Evolutionary conservation across 768 basidiomycete species (phyloP).

Genomic region (Suillus fuscotomentosus): DNA sequence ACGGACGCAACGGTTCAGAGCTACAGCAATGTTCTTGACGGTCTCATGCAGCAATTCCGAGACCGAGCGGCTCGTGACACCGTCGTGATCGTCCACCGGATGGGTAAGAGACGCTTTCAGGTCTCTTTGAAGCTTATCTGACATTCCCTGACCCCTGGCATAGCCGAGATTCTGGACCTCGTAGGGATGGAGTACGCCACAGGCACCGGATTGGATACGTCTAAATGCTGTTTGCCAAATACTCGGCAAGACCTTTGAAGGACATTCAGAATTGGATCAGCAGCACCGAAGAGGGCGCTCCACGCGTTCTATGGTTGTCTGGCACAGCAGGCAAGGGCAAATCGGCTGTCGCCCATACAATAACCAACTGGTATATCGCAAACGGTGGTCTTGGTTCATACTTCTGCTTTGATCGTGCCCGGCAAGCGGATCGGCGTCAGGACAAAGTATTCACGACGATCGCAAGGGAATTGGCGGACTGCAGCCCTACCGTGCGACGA

Average conservation of each 20-base stretch:
- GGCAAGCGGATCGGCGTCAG: neutral
- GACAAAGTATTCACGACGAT: slow-evolving; percentile 6
- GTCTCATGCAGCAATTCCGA: slow-evolving; percentile 5
- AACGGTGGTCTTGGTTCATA: slow-evolving; percentile 13
- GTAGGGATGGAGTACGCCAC: neutral
- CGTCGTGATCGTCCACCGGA: neutral
- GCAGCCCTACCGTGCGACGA: slow-evolving; percentile 1
- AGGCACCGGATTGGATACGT: neutral
- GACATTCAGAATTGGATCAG: slow-evolving; percentile 17
- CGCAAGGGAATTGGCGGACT: neutral
- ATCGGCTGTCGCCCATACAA: slow-evolving; percentile 17
- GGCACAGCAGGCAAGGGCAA: slow-evolving; percentile 19
- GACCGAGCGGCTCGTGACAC: neutral
- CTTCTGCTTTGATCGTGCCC: slow-evolving; percentile 14
- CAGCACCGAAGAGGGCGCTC: neutral
- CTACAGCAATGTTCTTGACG: slow-evolving; percentile 1
- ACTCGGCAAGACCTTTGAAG: slow-evolving; percentile 13
- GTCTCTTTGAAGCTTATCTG: neutral
- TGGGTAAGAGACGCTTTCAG: neutral
- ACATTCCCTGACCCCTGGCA: neutral
- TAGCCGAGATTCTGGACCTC: neutral
- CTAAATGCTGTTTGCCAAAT: slow-evolving; percentile 11
- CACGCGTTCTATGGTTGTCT: slow-evolving; percentile 12
- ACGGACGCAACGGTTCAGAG: neutral
- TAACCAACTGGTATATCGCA: slow-evolving; percentile 9